A percentile compares a stretch with the other conserved stretches of the same genome.
Evolutionary conservation across 2,329 filamentous ascomycete genomes (phyloP).

Genomic region (Penicillium psychrosexuale): DNA sequence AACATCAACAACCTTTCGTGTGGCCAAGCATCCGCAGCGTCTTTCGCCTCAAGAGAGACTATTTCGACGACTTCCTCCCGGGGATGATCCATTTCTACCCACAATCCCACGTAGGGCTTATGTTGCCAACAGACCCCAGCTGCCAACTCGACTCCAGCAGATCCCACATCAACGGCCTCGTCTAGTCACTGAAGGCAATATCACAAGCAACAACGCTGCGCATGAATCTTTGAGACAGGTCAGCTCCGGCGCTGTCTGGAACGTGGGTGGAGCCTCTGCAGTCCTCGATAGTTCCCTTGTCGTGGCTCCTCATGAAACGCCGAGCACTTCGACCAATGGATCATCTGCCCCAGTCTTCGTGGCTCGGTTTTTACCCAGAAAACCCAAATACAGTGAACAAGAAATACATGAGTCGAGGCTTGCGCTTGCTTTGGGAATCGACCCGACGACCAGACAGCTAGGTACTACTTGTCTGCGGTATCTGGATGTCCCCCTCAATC

Average conservation of each 20-base stretch:
- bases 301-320: constrained; percentile 59
- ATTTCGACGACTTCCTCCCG: constrained; percentile 43
- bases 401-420: constrained; percentile 71
- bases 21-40: constrained; percentile 49
- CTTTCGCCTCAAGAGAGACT: constrained; percentile 49
- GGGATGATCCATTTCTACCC: constrained; percentile 55
- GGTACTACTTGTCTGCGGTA: constrained; percentile 50
- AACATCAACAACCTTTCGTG: constrained; percentile 50
- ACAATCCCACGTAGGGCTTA: constrained; percentile 29
- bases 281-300: constrained; percentile 44
- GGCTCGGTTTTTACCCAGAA: constrained; percentile 54
- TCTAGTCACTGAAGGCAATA: constrained; percentile 29
- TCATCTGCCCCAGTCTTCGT: constrained; percentile 66
- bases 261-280: constrained; percentile 68
- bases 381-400: constrained; percentile 57
- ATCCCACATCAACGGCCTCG: constrained; percentile 35
- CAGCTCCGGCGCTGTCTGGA: constrained; percentile 71
- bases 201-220: constrained; percentile 12
- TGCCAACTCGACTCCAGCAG: constrained; percentile 15
- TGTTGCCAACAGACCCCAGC: constrained; percentile 11
- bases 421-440: constrained; percentile 76
- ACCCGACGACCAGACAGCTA: constrained; percentile 65
- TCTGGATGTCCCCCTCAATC: constrained; percentile 23
- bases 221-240: constrained; percentile 45
- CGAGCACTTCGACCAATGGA: constrained; percentile 63